A percentile compares a stretch with the other conserved stretches of the same genome.
phyloP scores from a whole-genome alignment of 2,329 filamentous ascomycete genomes.

The Fragosphaeria purpurea region DNA sequence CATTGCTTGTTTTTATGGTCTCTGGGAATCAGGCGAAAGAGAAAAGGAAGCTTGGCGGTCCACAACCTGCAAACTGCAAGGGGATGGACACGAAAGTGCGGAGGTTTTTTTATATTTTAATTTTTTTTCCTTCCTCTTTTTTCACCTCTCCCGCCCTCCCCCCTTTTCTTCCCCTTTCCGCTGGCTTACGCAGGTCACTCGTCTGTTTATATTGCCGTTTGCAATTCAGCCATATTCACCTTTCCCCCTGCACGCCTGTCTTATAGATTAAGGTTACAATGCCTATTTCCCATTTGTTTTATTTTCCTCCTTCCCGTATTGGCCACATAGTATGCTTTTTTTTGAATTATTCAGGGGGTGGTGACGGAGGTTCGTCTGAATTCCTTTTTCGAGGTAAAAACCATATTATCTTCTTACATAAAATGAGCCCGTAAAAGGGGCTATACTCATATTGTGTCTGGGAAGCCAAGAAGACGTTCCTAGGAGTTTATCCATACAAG shows the following conservation, averaged over 20 bases:
- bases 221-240: conserved; percentile 4
- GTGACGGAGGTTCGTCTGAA: too few relatives aligned
- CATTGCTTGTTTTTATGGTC: conserved; percentile 2
- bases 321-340: too few relatives aligned
- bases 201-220: conserved; percentile 3
- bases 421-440: too few relatives aligned
- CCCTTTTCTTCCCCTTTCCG: neutral
- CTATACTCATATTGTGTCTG: neutral
- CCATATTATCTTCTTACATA: too few relatives aligned
- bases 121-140: too few relatives aligned
- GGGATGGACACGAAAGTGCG: neutral
- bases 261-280: too few relatives aligned
- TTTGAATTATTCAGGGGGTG: too few relatives aligned
- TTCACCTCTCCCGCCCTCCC: too few relatives aligned
- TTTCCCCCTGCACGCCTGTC: neutral
- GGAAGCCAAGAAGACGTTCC: neutral
- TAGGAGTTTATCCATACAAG: conserved; percentile 2
- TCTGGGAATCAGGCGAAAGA: too few relatives aligned
- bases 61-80: neutral
- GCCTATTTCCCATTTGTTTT: neutral
- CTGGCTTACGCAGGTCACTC: conserved; percentile 3
- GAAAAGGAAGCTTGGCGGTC: too few relatives aligned
- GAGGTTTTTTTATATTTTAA: neutral
- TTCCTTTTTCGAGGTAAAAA: too few relatives aligned
- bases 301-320: too few relatives aligned